phyloP scores from a whole-genome alignment of 164 flowering plant species.

The Chimonanthus salicifolius region DNA sequence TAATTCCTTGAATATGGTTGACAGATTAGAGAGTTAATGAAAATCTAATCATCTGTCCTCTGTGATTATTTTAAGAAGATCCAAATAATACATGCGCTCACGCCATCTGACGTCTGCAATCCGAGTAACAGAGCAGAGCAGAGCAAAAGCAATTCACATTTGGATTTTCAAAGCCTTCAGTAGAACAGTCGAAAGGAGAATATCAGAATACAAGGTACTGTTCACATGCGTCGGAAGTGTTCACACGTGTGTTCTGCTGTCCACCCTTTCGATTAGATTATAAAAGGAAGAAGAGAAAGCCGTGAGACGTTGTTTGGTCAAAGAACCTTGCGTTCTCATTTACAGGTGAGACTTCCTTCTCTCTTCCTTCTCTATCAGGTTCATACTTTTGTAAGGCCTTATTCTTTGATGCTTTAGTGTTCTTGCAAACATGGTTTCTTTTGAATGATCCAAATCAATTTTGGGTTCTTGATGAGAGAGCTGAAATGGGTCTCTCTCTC shows the following conservation, averaged over 20 bases:
- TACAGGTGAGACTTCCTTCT: background rate
- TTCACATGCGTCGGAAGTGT: conserved; percentile 1
- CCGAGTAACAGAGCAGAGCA: no score
- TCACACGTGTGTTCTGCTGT: background rate
- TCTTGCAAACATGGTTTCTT: background rate
- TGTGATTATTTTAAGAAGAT: background rate
- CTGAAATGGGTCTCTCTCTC: background rate
- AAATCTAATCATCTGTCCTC: background rate
- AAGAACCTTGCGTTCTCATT: background rate
- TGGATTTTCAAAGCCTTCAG: background rate
- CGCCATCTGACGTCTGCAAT: background rate
- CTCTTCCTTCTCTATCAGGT: background rate
- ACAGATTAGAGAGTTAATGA: background rate
- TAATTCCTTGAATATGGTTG: background rate
- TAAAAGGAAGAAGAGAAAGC: conserved; percentile 3
- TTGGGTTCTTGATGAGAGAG: background rate
- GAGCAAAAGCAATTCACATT: no score
- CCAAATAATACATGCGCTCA: background rate
- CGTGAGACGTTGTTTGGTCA: background rate
- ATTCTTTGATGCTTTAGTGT: background rate
- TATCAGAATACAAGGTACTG: background rate
- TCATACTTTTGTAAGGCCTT: background rate
- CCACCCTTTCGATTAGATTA: background rate
- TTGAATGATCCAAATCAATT: background rate
- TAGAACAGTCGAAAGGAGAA: background rate